Base-by-base conservation (phyloP, 2,329 filamentous ascomycete genomes). In the Diplodia sapinea region DNA sequence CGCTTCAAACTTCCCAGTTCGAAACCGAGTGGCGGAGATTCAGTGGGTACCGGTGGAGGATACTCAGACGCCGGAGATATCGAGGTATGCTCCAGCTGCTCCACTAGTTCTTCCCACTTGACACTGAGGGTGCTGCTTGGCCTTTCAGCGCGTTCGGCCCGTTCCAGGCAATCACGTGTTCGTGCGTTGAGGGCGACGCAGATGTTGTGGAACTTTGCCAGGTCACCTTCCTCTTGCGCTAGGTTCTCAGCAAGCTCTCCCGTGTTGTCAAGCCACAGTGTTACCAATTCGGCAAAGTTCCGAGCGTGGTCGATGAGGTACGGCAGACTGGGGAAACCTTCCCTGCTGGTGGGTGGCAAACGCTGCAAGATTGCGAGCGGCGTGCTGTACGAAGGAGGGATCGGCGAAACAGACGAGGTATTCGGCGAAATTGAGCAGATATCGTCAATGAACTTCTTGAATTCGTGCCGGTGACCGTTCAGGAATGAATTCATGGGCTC, bases 401-500 rank as follows among this genome's bases (percentile, higher is more conserved):
- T 85, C 9, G 87, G 82, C 49, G 87, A 83, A 54, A 85, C 82
- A n/a, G 84, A 85, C 36, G 75, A 72, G 5, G 77, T 76, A 56
- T 93, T 90, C 3, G 89, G 87, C 1, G 92, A 89, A 65, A 97
- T 92, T 9, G 90, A 88, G 81, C 94, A 97, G 56, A 97, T 87
- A 36, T 88, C 85, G 75, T 98, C 94, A 69, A 97, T 90, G 73
- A 94, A 97, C 56, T 89, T 86, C 77, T 94, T 96, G 79, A 97
- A 93, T 49, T 91, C 87, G 72, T 90, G 86, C 23, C 93, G 88
- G 74, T 96, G 90, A 1, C 87, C 84, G 9, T 84, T 85, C 56
- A 98, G 82, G 73, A 97, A 97, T 52, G 87, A 87, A 75, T 97
- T 98, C 94, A 98, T 98, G 0, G 93, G 93, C 80, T 97, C 94